Percentiles rank a stretch among this genome's conserved stretches.
phyloP scores from a whole-genome alignment of 495 filamentous ascomycete species.

The Lentithecium fluviatile region DNA sequence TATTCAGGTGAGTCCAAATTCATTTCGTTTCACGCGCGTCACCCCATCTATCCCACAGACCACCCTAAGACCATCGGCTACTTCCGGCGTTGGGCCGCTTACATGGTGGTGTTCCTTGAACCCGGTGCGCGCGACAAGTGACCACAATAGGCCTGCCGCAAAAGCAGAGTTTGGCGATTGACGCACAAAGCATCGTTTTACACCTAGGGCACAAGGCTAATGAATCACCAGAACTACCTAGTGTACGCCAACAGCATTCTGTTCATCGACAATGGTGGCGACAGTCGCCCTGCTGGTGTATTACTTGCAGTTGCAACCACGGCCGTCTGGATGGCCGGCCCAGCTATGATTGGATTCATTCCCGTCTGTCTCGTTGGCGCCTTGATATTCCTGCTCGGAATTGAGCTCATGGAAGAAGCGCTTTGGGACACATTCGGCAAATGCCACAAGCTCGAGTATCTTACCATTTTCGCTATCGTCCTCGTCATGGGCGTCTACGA shows the following conservation, averaged over 20 bases:
- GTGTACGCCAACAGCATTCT: constrained; percentile 96
- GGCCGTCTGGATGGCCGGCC: constrained; percentile 79
- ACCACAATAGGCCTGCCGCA: background rate
- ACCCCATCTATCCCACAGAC: no score
- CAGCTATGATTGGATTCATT: constrained; percentile 85
- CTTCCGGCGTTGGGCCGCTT: no score
- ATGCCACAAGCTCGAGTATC: constrained; percentile 78
- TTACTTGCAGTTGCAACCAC: constrained; percentile 78
- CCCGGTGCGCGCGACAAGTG: no score
- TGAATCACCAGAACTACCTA: constrained; percentile 72
- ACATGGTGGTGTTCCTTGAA: no score
- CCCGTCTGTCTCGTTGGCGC: constrained; percentile 95
- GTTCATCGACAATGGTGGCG: constrained; percentile 87
- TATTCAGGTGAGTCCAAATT: constrained; percentile 62
- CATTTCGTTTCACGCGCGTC: no score
- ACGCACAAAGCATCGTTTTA: no score
- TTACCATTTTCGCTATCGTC: constrained; percentile 91
- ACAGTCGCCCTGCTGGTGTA: constrained; percentile 81
- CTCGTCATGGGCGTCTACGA: constrained; percentile 95
- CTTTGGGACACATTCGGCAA: constrained; percentile 85
- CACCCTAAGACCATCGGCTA: background rate
- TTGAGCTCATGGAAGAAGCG: constrained; percentile 85
- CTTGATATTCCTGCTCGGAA: constrained; percentile 88
- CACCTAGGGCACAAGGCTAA: no score
- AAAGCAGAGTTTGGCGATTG: no score